Evolutionary conservation across 108 stramenopile species (phyloP).

Genomic region (Pelagomonas calceolata): DNA sequence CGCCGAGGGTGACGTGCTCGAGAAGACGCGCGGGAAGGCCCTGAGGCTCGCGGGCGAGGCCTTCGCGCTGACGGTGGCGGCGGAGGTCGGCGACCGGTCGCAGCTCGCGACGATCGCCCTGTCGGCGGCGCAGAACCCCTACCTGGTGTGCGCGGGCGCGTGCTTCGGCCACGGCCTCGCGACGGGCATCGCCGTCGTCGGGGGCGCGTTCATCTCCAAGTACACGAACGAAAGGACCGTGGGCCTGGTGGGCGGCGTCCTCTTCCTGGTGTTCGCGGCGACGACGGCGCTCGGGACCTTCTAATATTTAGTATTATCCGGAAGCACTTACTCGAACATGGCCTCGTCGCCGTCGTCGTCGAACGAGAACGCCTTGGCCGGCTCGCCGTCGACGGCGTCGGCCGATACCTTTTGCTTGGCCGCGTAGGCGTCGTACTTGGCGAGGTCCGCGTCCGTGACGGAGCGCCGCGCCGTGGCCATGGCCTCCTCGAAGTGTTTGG

Average conservation of each 20-base stretch:
- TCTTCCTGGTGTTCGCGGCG: constrained; percentile 80
- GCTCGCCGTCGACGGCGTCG: too few species aligned
- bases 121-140: constrained; percentile 86
- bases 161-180: constrained; percentile 81
- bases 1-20: constrained; percentile 16
- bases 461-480: constrained; percentile 76
- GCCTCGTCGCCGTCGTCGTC: too few species aligned
- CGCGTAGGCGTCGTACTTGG: constrained; percentile 76
- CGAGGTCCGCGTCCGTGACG: constrained; percentile 80
- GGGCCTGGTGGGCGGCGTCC: constrained; percentile 69
- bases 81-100: constrained; percentile 84
- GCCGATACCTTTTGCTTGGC: constrained; percentile 59
- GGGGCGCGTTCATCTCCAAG: constrained; percentile 66
- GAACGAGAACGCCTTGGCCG: too few species aligned
- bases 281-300: constrained; percentile 71
- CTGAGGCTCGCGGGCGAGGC: background rate
- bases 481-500: constrained; percentile 82
- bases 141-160: constrained; percentile 81
- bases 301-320: too few species aligned
- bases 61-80: constrained; percentile 44
- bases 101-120: constrained; percentile 97
- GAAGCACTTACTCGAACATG: too few species aligned
- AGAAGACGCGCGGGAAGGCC: constrained; percentile 5
- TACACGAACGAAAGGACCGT: constrained; percentile 83
- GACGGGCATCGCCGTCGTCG: constrained; percentile 76